These are phyloP conservation scores for Durio zibethinus DNA, from an alignment of 345 rosid genomes.

Conservation along the genomic window DNA sequence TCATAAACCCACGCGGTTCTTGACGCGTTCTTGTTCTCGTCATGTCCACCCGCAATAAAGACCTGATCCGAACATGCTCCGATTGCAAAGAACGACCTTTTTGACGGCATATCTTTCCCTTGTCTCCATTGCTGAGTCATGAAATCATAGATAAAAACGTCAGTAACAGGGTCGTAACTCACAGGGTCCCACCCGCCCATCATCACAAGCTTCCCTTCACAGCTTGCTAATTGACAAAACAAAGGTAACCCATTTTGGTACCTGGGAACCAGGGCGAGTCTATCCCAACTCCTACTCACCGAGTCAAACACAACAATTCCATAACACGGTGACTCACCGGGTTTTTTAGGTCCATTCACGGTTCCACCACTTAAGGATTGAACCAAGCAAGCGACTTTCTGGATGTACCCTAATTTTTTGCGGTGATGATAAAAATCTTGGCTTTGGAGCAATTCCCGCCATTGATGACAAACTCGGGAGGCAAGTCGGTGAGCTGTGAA, in stretches of 20 bases:
- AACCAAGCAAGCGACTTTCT: constrained; percentile 49
- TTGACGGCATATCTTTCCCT: constrained; percentile 52
- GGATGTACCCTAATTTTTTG: constrained; percentile 36
- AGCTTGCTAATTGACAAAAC: constrained; percentile 54
- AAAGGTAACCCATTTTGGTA: constrained; percentile 56
- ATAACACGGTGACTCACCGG: constrained; percentile 31
- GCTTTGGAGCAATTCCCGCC: constrained; percentile 48
- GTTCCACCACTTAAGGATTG: constrained; percentile 28
- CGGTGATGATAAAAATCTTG: constrained; percentile 43
- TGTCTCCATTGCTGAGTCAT: constrained; percentile 41
- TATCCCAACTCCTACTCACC: constrained; percentile 36
- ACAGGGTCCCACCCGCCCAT: constrained; percentile 74
- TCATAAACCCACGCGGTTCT: constrained; percentile 57
- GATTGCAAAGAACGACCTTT: constrained; percentile 54
- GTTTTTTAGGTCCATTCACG: constrained; percentile 18
- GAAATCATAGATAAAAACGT: constrained; percentile 55
- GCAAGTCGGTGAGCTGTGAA: constrained; percentile 42
- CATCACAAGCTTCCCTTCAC: constrained; percentile 55
- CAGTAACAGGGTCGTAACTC: constrained; percentile 46
- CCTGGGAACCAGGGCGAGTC: constrained; percentile 36
- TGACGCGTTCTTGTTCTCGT: constrained; percentile 66
- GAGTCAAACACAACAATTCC: constrained; percentile 45
- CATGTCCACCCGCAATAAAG: constrained; percentile 61
- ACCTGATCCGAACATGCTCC: constrained; percentile 39
- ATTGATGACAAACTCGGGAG: constrained; percentile 45